Evolutionary conservation across 192 early-diverging fungal species (phyloP), one percentile per base, ranked within the genome.

Genomic region (Ambispora gerdemannii): DNA sequence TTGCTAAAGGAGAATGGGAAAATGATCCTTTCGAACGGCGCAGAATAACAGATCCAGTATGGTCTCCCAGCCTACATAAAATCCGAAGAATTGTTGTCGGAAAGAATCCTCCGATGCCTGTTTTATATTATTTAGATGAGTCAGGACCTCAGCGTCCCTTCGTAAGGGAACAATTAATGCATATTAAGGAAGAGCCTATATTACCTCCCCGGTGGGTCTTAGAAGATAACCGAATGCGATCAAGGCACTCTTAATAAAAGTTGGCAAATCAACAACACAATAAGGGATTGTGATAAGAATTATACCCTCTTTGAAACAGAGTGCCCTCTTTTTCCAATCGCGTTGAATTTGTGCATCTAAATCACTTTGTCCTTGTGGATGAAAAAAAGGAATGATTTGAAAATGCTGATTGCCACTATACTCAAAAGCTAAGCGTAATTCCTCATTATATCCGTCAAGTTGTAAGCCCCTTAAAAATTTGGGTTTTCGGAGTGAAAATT

Each of bases 81-180:
- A n/a, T n/a, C n/a, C 25, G 11, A 17, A 52, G 13, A 20, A 52
- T 52, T 52, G 50, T 52, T 52, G 25, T 52, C 25, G 19, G 19
- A 52, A 52, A 56, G 15, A 24, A 56, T 24, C 53, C 53, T 6
- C 24, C 53, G 25, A 56, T 56, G 25, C 31, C 0, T 20, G 7
- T 62, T 62, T 62, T 62, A 62, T 62, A 62, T 62, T 62, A 62
- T 6, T 62, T 62, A n/a, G n/a, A n/a, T n/a, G n/a, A n/a, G n/a
- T n/a, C n/a, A n/a, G n/a, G n/a, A 38, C 60, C 33, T 36, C 24
- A 17, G 20, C 4, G 33, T 62, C 33, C 17, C 15, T 62, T 62
- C 36, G 31, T 62, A 38, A 62, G 60, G 17, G 31, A 62, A 62
- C 17, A 62, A 38, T 38, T 62, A 33, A 62, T 62, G 60, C 60